Evolutionary conservation across 164 flowering plant species (phyloP).

Genomic region (Macadamia integrifolia): DNA sequence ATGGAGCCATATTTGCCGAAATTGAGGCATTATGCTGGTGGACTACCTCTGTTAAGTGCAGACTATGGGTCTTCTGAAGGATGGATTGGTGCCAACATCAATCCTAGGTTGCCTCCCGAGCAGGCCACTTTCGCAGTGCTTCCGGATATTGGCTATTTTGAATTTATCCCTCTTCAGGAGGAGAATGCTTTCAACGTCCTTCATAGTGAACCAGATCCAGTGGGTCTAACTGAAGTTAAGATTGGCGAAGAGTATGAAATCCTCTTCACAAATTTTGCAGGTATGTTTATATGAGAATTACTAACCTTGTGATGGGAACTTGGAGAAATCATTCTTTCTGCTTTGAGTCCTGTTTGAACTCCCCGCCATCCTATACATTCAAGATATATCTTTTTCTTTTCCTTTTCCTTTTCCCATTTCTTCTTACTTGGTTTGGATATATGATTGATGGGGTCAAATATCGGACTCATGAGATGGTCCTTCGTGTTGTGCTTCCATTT

Average conservation of each 20-base stretch:
- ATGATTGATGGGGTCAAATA: too few species aligned
- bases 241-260: slow-evolving; percentile 86
- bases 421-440: background rate
- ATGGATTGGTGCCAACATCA: slow-evolving; percentile 92
- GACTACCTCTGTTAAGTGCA: slow-evolving; percentile 58
- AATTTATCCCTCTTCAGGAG: slow-evolving; percentile 63
- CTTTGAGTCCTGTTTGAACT: background rate
- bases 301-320: too few species aligned
- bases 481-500: too few species aligned
- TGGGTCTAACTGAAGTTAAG: slow-evolving; percentile 77
- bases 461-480: background rate
- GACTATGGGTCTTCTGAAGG: slow-evolving; percentile 98
- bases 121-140: slow-evolving; percentile 65
- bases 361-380: background rate
- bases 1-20: slow-evolving; percentile 87
- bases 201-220: slow-evolving; percentile 41
- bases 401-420: background rate
- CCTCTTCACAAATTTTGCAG: slow-evolving; percentile 74
- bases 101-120: slow-evolving; percentile 74
- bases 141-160: slow-evolving; percentile 87
- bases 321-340: too few species aligned
- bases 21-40: slow-evolving; percentile 89
- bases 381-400: too few species aligned
- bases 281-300: slow-evolving; percentile 25
- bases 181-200: slow-evolving; percentile 5